A percentile compares a stretch with the other conserved stretches of the same genome.
These are phyloP conservation scores for Russula vinacea DNA, from an alignment of 768 basidiomycete species.

Conservation along the genomic window DNA sequence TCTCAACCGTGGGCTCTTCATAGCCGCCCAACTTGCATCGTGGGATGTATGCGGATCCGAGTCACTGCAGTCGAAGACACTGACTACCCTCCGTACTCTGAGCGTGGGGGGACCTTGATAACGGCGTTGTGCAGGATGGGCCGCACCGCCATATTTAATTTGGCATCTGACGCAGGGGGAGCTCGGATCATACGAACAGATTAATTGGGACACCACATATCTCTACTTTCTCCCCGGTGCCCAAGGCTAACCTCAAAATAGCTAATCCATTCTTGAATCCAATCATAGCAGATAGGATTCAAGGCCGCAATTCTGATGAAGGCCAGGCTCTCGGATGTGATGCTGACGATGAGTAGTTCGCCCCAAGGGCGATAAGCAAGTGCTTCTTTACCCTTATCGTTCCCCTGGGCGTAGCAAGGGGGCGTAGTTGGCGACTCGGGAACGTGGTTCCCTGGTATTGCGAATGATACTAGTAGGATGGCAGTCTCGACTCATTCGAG, in stretches of 20 bases:
- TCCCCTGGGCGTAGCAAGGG: constrained; percentile 48
- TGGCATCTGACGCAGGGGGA: constrained; percentile 37
- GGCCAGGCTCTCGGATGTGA: constrained; percentile 12
- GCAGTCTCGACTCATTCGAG: constrained; percentile 74
- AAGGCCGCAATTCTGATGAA: constrained; percentile 44
- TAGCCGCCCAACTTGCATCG: constrained; percentile 45
- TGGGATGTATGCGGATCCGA: background rate
- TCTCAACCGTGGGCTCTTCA: constrained; percentile 53
- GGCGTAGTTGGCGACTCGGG: constrained; percentile 50
- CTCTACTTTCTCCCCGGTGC: background rate
- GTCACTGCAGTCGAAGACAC: constrained; percentile 17
- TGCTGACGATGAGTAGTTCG: too few relatives aligned
- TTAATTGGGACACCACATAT: constrained; percentile 34
- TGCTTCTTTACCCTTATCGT: constrained; percentile 4
- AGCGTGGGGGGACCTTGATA: constrained; percentile 35
- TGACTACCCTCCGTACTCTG: constrained; percentile 57
- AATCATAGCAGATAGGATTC: too few relatives aligned
- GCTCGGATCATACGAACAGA: constrained; percentile 38
- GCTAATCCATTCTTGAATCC: background rate
- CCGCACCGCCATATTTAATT: background rate
- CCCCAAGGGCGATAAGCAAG: constrained; percentile 61
- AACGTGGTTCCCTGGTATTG: constrained; percentile 56
- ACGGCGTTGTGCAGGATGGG: too few relatives aligned
- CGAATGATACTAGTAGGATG: constrained; percentile 51
- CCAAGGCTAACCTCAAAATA: background rate